Evolutionary conservation across 78 protist genomes (phyloP), one percentile per base, ranked within the genome.

Genomic region (Acrasis kona): DNA sequence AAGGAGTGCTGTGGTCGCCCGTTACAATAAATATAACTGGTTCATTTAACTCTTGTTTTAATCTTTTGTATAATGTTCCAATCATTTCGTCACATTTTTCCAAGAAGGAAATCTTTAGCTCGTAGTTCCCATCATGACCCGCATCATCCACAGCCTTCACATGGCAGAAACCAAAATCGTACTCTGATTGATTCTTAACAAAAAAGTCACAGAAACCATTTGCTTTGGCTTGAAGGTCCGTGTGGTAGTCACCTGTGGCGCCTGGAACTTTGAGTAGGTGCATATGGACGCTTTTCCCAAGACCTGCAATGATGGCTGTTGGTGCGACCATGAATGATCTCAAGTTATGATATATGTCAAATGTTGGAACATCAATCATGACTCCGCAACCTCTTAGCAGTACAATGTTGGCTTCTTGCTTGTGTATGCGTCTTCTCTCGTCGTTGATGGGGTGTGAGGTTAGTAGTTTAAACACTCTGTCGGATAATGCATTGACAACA

Each of bases 1-100:
- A 79, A 3, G 95, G 95, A 28, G 95, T 91, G 35, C 89, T 75
- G 78, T 91, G 95, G 70, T 91, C 95, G 30, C 92, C 95, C 29
- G 89, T 88, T 27, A 89, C 50, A 65, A 80, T 77, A 12, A 89
- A 65, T 5, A 75, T 65, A 29, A 67, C 29, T 41, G 73, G 74
- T 19, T 58, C 35, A 31, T 57, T 27, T 37, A 74, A 29, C 39
- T 65, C 2, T 68, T 82, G 40, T 40, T 29, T 0, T 71, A 57
- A 30, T 36, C 61, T 27, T 74, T 70, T 30, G 35, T 30, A 19
- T 71, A 87, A 74, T 27, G 5, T 9, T 6, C 10, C 12, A 12
- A 84, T 31, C 84, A 84, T 79, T 41, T 36, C 42, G 68, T 87
- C 91, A 41, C 42, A 31, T 10, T 40, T 50, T 36, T 73, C 81